Percentiles rank a stretch among this genome's conserved stretches.
phyloP scores from a whole-genome alignment of 352 stramenopile genomes.

The Phytopythium cucurbitacearum region DNA sequence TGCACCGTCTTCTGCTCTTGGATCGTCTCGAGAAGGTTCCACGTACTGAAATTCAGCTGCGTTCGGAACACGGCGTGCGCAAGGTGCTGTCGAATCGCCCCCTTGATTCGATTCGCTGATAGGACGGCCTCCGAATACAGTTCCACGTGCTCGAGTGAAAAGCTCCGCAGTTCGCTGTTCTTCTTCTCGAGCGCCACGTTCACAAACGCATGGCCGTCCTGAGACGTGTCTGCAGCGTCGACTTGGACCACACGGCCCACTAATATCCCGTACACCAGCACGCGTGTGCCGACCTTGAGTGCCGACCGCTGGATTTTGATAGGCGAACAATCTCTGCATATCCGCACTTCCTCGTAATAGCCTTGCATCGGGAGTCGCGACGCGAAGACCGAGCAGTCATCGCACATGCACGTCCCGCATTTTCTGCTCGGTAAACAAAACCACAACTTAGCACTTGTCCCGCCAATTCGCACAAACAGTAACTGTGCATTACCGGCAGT shows the following conservation, averaged over 20 bases:
- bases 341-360: constrained; percentile 81
- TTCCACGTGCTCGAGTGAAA: constrained; percentile 68
- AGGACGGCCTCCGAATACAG: constrained; percentile 75
- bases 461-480: background rate
- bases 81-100: constrained; percentile 60
- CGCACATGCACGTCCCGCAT: constrained; percentile 81
- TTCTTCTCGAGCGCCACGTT: constrained; percentile 55
- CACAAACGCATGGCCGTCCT: constrained; percentile 48
- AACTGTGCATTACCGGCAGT: constrained; percentile 48
- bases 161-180: constrained; percentile 32
- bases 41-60: constrained; percentile 84
- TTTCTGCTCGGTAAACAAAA: constrained; percentile 28
- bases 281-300: constrained; percentile 59
- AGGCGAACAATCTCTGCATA: constrained; percentile 77
- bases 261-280: constrained; percentile 76
- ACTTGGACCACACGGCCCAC: constrained; percentile 56
- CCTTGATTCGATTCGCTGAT: constrained; percentile 83
- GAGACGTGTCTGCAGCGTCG: constrained; percentile 55
- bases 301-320: constrained; percentile 65
- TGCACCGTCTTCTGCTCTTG: constrained; percentile 82
- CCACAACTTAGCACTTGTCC: background rate
- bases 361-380: constrained; percentile 73
- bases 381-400: constrained; percentile 79
- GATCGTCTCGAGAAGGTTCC: constrained; percentile 76
- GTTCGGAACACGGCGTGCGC: constrained; percentile 74